Conservation (phyloP, 768 basidiomycete genomes). For the Cantharellus anzutake region DNA sequence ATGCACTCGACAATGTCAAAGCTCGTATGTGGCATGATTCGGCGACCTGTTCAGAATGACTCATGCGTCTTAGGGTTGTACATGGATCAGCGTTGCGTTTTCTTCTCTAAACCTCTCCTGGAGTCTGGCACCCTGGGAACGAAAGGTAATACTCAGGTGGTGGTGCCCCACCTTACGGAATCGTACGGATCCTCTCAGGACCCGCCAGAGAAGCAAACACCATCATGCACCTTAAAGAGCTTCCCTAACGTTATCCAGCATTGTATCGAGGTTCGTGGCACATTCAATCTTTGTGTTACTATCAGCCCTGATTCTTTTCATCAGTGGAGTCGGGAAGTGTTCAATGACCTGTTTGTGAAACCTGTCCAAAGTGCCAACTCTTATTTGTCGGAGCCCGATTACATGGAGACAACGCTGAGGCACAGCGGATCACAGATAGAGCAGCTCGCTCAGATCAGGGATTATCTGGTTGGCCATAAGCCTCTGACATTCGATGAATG, state of each 20-base stretch:
- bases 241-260: conserved; percentile 97
- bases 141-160: conserved; percentile 92
- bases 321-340: conserved; percentile 86
- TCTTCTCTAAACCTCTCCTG: conserved; percentile 86
- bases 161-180: conserved; percentile 86
- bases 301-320: not conserved
- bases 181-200: conserved; percentile 97
- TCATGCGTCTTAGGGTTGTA: conserved; percentile 45
- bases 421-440: conserved; percentile 83
- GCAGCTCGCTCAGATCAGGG: conserved; percentile 72
- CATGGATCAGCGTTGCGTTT: conserved; percentile 96
- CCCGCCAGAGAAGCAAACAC: conserved; percentile 93
- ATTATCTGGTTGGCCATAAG: conserved; percentile 79
- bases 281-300: not conserved
- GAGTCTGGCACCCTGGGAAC: conserved; percentile 98
- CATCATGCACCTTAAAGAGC: conserved; percentile 95
- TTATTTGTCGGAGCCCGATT: conserved; percentile 93
- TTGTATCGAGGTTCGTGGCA: conserved; percentile 65
- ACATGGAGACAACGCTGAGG: conserved; percentile 75
- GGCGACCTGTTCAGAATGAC: not conserved
- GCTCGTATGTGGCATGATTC: conserved; percentile 43
- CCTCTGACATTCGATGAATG: conserved; percentile 95
- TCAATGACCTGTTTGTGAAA: conserved; percentile 85
- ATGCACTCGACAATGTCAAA: conserved; percentile 91
- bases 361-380: conserved; percentile 87